phyloP scores from a whole-genome alignment of 768 basidiomycete species.

The Peribolospora kevripleyi region DNA sequence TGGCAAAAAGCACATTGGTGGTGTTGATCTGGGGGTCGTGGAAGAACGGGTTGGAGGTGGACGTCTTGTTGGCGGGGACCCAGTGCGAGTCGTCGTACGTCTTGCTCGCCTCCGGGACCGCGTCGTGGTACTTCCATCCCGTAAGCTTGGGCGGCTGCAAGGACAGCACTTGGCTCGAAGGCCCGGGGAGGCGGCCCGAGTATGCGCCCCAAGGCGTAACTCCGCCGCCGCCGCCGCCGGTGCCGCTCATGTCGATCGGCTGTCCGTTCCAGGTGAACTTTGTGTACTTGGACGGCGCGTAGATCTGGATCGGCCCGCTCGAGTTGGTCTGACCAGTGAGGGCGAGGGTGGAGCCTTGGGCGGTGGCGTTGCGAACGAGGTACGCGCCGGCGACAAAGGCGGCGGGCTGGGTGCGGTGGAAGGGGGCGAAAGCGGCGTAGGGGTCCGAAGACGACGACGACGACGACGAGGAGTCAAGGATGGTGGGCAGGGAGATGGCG shows the following conservation, averaged over 20 bases:
- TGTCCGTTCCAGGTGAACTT: conserved; percentile 51
- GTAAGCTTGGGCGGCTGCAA: conserved; percentile 29
- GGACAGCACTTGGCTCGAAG: conserved; percentile 8
- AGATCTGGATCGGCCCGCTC: conserved; percentile 35
- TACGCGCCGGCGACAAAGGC: conserved; percentile 32
- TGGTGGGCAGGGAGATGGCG: conserved; percentile 52
- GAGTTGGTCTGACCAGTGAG: conserved; percentile 45
- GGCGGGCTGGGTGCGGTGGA: conserved; percentile 39
- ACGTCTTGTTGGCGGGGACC: conserved; percentile 43
- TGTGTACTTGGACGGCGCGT: conserved; percentile 27
- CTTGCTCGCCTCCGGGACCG: conserved; percentile 40
- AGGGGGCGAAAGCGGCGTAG: conserved; percentile 14
- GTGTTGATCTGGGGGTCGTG: conserved; percentile 38
- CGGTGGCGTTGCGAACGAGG: conserved; percentile 25
- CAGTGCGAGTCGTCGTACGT: conserved; percentile 40
- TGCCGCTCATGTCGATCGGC: conserved; percentile 13
- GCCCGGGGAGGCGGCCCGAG: too few species aligned
- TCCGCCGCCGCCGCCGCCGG: too few species aligned
- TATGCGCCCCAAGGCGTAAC: too few species aligned
- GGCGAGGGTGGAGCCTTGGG: conserved; percentile 24
- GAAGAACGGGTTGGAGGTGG: conserved; percentile 41
- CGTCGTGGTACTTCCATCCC: conserved; percentile 52
- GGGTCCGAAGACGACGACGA: conserved; percentile 11
- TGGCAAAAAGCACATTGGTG: conserved; percentile 35
- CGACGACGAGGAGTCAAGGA: conserved; percentile 23